A percentile compares a stretch with the other conserved stretches of the same genome.
Conservation (phyloP, 768 basidiomycete species). For the Mycena kentingensis region DNA sequence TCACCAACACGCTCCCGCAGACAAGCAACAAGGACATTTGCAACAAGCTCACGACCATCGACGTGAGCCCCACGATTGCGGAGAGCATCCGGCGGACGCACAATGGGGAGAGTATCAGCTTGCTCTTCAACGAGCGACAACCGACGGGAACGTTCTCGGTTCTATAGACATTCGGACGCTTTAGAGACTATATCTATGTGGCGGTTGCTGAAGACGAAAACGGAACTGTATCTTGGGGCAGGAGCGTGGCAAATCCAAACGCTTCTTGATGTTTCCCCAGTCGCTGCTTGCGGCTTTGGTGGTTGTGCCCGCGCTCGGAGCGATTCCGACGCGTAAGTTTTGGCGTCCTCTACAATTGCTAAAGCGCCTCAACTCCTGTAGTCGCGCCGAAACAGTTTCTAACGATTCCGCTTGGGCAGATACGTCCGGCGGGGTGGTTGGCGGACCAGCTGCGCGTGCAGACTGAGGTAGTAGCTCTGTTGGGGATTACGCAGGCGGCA, state of each 20-base stretch:
- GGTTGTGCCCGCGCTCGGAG: no score
- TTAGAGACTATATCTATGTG: no score
- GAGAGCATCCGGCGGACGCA: conserved; percentile 95
- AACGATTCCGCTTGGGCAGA: conserved; percentile 41
- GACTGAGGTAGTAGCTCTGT: not conserved
- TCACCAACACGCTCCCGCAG: conserved; percentile 96
- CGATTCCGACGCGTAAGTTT: no score
- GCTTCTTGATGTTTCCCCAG: no score
- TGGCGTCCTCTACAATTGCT: no score
- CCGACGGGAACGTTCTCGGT: conserved; percentile 48
- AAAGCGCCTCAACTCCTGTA: no score
- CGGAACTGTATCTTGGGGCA: no score
- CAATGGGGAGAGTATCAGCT: conserved; percentile 90
- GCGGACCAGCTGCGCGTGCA: conserved; percentile 39
- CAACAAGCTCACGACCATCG: conserved; percentile 84
- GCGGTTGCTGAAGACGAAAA: no score
- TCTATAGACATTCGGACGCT: no score
- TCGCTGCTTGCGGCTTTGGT: no score
- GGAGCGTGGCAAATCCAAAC: no score
- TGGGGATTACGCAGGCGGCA: not conserved
- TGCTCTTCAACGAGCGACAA: conserved; percentile 84
- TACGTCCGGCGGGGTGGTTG: conserved; percentile 45
- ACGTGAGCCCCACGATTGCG: conserved; percentile 88
- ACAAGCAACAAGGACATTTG: conserved; percentile 59
- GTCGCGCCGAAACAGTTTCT: conserved; percentile 46